Conservation (phyloP, 495 filamentous ascomycete genomes). For the Penicillium fimorum region DNA sequence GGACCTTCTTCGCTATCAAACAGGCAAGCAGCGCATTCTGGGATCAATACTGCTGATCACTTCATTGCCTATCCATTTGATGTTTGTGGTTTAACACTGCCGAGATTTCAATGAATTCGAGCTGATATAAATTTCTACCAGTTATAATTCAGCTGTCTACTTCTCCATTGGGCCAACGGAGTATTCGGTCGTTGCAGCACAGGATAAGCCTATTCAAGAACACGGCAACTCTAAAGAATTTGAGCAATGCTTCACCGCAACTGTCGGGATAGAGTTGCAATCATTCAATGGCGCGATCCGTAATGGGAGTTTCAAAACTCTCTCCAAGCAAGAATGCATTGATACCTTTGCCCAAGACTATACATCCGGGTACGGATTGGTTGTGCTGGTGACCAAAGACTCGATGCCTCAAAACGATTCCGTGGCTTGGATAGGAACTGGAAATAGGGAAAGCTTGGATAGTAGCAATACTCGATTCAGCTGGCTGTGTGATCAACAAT, state of each 20-base stretch:
- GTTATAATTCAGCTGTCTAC: neutral
- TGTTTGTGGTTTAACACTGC: neutral
- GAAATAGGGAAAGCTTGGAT: neutral
- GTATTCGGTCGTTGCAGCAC: neutral
- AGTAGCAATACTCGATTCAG: neutral
- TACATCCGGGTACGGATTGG: neutral
- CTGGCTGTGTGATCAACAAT: neutral
- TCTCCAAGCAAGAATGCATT: neutral
- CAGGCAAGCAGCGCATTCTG: neutral
- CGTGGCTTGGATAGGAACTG: neutral
- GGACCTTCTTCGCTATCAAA: neutral
- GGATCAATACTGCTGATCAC: neutral
- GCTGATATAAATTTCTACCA: neutral
- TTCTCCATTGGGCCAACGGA: neutral
- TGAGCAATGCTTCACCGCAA: neutral
- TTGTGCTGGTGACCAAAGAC: neutral
- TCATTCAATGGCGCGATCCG: neutral
- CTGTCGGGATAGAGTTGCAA: neutral
- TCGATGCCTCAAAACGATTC: neutral
- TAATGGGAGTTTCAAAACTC: neutral
- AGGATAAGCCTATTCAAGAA: neutral
- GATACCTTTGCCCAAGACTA: neutral
- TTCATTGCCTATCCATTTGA: conserved; percentile 1
- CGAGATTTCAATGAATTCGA: neutral
- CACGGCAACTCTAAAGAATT: neutral